A percentile compares a stretch with the other conserved stretches of the same genome.
Conservation (phyloP, 1,284 basidiomycete genomes). For the Moniliella sp. region DNA sequence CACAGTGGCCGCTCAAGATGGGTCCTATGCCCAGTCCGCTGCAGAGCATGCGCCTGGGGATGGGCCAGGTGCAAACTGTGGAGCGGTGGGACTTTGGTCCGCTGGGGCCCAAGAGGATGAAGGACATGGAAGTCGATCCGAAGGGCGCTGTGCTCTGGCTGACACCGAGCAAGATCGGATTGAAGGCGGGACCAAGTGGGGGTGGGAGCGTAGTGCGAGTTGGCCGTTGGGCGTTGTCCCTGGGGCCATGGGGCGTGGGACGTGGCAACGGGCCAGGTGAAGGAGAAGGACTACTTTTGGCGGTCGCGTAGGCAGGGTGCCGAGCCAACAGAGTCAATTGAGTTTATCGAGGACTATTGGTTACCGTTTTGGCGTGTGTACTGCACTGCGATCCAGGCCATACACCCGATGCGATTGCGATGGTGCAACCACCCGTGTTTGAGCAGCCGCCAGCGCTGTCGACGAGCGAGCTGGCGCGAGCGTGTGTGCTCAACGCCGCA, state of each 20-base stretch:
- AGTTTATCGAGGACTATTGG: constrained; percentile 67
- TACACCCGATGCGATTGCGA: constrained; percentile 67
- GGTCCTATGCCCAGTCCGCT: constrained; percentile 67
- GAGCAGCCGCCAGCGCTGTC: constrained; percentile 49
- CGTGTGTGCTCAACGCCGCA: constrained; percentile 63
- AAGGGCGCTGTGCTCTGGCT: constrained; percentile 40
- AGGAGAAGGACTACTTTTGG: constrained; percentile 58
- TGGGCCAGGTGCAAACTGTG: constrained; percentile 65
- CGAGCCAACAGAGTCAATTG: no score
- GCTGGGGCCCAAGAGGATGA: constrained; percentile 57
- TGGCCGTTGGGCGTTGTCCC: constrained; percentile 66
- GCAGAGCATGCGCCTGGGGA: constrained; percentile 66
- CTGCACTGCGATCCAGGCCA: constrained; percentile 44
- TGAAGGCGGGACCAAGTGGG: constrained; percentile 40
- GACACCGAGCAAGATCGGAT: constrained; percentile 11
- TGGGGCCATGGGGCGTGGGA: constrained; percentile 81
- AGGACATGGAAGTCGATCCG: constrained; percentile 60
- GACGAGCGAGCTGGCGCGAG: constrained; percentile 43
- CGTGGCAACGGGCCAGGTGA: constrained; percentile 44
- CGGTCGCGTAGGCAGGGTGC: no score
- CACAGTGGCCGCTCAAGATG: constrained; percentile 42
- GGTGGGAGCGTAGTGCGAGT: constrained; percentile 52
- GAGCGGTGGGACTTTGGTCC: constrained; percentile 61
- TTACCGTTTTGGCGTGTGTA: constrained; percentile 53
- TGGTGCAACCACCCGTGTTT: constrained; percentile 81